Conservation (phyloP, 305 asterid species). For the Stenogyne calaminthoides region DNA sequence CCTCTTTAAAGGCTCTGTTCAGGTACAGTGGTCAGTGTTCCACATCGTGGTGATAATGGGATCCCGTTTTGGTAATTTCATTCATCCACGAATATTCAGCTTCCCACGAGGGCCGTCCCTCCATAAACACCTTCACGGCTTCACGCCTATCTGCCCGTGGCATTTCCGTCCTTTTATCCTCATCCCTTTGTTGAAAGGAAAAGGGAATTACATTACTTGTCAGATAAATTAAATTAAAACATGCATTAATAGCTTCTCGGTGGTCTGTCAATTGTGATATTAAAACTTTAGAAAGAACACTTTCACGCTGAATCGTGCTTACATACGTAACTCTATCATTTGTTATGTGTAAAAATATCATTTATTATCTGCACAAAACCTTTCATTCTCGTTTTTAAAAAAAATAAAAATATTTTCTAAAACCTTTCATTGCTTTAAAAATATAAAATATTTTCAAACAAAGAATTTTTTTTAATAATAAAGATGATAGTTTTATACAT, state of each 20-base stretch:
- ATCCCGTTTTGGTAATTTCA: conserved; percentile 36
- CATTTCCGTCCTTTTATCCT: conserved; percentile 31
- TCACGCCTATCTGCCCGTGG: conserved; percentile 32
- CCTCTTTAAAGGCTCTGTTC: conserved; percentile 35
- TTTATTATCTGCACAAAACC: no score
- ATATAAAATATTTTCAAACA: no score
- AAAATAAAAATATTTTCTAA: no score
- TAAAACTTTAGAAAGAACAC: no score
- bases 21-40: background rate
- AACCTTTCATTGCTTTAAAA: no score
- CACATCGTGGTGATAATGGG: conserved; percentile 34
- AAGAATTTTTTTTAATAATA: no score
- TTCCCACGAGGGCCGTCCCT: conserved; percentile 38
- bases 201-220: background rate
- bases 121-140: conserved; percentile 23
- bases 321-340: no score
- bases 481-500: no score
- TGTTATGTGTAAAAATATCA: no score
- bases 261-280: background rate
- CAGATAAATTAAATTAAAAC: background rate
- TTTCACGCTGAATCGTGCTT: no score
- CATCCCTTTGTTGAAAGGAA: background rate
- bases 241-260: background rate
- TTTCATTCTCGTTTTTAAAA: no score
- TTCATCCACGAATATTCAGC: conserved; percentile 25